Evolutionary conservation across 2,329 filamentous ascomycete species (phyloP).

Genomic region (Venturia oleaginea): DNA sequence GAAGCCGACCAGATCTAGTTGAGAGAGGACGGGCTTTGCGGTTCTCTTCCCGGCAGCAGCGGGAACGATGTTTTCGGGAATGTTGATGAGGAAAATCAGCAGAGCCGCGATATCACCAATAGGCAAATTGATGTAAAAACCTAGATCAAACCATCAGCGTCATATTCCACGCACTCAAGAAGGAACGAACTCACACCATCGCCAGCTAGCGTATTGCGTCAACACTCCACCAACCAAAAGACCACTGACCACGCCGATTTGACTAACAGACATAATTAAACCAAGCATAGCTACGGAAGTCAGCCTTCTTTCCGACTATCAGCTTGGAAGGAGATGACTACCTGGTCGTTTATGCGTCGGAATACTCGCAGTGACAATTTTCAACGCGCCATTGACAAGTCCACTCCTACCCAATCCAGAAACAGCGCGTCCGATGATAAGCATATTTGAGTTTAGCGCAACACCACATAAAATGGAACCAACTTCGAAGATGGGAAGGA

Average conservation of each 20-base stretch:
- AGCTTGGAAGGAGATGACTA: constrained; percentile 23
- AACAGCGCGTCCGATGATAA: constrained; percentile 47
- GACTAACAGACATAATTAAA: constrained; percentile 23
- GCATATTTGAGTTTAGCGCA: constrained; percentile 39
- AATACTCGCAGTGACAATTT: constrained; percentile 38
- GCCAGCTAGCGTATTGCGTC: constrained; percentile 14
- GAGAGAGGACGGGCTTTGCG: constrained; percentile 15
- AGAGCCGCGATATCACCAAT: constrained; percentile 17
- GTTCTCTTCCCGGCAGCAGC: constrained; percentile 17
- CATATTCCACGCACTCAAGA: neutral
- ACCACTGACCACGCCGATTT: constrained; percentile 32
- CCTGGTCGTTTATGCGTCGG: constrained; percentile 30
- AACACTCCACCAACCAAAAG: constrained; percentile 26
- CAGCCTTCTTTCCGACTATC: constrained; percentile 26
- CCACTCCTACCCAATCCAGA: constrained; percentile 46
- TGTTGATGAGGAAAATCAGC: constrained; percentile 13
- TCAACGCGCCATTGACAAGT: constrained; percentile 43
- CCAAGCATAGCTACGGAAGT: constrained; percentile 21
- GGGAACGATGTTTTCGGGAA: constrained; percentile 21
- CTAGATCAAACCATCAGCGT: neutral
- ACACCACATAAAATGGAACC: constrained; percentile 46
- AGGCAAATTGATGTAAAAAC: constrained; percentile 26
- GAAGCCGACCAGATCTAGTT: constrained; percentile 18
- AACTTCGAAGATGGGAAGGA: constrained; percentile 21
- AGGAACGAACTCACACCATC: constrained; percentile 18